A percentile compares a stretch with the other conserved stretches of the same genome.
phyloP scores from a whole-genome alignment of 148 eudicot genomes.

The Chenopodium quinoa region DNA sequence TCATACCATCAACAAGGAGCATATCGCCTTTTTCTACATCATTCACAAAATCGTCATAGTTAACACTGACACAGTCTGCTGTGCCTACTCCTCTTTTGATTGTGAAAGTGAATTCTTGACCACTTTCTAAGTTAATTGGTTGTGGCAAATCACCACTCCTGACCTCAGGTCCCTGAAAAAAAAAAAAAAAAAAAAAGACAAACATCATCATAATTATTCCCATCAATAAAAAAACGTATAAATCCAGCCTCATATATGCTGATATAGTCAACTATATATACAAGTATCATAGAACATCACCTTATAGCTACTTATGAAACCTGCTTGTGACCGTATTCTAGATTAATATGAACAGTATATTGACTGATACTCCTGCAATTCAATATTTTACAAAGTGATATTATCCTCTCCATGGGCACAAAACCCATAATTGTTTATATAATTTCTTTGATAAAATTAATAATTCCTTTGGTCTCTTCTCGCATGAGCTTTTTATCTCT shows the following conservation, averaged over 20 bases:
- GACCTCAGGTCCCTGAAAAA: conserved; percentile 92
- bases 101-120: conserved; percentile 93
- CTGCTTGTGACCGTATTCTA: no score
- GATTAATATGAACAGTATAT: neutral
- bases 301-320: neutral
- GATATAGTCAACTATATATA: neutral
- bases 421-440: neutral
- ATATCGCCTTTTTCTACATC: conserved; percentile 96
- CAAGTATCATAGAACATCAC: neutral
- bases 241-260: neutral
- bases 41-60: conserved; percentile 97
- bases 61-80: conserved; percentile 84
- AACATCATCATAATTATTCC: conserved; percentile 1
- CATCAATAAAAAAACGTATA: neutral
- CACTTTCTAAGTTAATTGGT: conserved; percentile 67
- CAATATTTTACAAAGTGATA: neutral
- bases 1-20: conserved; percentile 96
- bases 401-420: neutral
- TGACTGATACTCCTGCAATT: neutral
- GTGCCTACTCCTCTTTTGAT: conserved; percentile 93
- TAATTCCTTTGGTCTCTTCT: no score
- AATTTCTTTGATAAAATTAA: neutral
- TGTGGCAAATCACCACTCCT: conserved; percentile 99
- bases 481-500: no score
- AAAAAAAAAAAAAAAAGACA: conserved; percentile 2